Conservation (phyloP, 805 yeast genomes). For the Yarrowia porcina region DNA sequence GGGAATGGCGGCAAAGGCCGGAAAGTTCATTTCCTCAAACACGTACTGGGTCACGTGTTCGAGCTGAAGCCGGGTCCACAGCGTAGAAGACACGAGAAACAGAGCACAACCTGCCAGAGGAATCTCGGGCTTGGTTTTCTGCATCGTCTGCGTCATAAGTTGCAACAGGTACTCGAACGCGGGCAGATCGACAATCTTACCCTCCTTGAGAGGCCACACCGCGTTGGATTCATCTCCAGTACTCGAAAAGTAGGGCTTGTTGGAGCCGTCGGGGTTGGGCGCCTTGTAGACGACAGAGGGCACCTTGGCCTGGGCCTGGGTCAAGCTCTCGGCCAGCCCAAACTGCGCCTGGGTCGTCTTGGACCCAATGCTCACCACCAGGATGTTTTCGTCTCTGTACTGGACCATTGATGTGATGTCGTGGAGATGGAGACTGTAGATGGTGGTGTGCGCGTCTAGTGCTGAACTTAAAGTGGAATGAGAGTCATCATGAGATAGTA, state of each 20-base stretch:
- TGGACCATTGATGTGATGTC: conserved; percentile 33
- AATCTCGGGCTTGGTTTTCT: conserved; percentile 47
- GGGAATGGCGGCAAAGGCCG: conserved; percentile 70
- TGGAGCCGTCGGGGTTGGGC: conserved; percentile 30
- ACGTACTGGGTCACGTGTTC: conserved; percentile 72
- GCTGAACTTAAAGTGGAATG: neutral
- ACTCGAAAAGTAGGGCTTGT: conserved; percentile 40
- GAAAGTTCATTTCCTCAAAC: conserved; percentile 68
- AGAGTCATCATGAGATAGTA: too few relatives aligned
- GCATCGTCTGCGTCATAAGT: conserved; percentile 46
- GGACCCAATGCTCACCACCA: conserved; percentile 57
- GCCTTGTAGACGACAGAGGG: conserved; percentile 70
- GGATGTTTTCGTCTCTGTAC: conserved; percentile 42
- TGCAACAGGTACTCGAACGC: conserved; percentile 67
- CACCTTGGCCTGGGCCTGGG: conserved; percentile 70
- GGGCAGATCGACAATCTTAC: conserved; percentile 60
- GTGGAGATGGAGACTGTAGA: conserved; percentile 9
- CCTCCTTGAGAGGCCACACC: conserved; percentile 61
- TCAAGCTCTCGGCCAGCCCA: conserved; percentile 68
- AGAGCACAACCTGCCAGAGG: conserved; percentile 55
- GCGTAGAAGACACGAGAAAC: conserved; percentile 58
- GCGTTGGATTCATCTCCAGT: conserved; percentile 43
- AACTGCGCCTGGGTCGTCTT: conserved; percentile 68
- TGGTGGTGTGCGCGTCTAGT: conserved; percentile 22
- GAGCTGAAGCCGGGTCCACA: conserved; percentile 65